Base-by-base conservation (phyloP, 169 alveolate genomes). In the Plasmodium reichenowi region DNA sequence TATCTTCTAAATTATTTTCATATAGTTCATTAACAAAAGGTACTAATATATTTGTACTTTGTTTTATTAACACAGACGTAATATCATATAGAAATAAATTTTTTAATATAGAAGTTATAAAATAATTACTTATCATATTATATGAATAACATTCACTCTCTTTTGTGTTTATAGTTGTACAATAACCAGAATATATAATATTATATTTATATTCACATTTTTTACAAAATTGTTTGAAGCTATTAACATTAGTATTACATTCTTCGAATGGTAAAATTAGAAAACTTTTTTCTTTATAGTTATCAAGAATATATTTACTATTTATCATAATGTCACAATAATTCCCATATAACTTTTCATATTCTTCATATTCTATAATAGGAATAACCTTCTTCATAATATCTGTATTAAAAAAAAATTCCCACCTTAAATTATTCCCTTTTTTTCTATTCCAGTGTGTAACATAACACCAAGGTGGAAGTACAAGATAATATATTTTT, bases 391-490 rank as follows among this genome's bases (percentile, higher is more conserved):
- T 83, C 58, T 83, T 22, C 15, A 83, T 47, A 56, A 62, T 60
- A 22, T 68, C 47, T 2, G 26, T 24, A 32, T 83, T 83, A 43
- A 83, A 83, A 62, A 83, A 83, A 38, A 22, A 24, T 29, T 7
- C 7, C 91, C 91, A 83, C 24, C 56, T 45, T 12, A 83, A 43
- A 54, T 62, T 50, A 10, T 32, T 38, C 24, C 24, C 32, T 3
- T 20, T 29, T 29, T 43, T 56, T 29, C 15, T 47, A 9, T 58
- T 32, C 94, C 94, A 90, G 12, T 90, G 94, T 2, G 87, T 68
- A 17, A 90, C 5, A 24, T 85, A 83, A 68, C 94, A 90, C 94
- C 94, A 90, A 8, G 94, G 94, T 6, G 94, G 94, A 7, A 90
- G 83, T 4, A 90, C 94, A 13, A 90, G 74, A 43, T 74, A 78